Evolutionary conservation across 2,329 filamentous ascomycete species (phyloP), one percentile per base, ranked within the genome.

Genomic region (Nectriaceae sp.): DNA sequence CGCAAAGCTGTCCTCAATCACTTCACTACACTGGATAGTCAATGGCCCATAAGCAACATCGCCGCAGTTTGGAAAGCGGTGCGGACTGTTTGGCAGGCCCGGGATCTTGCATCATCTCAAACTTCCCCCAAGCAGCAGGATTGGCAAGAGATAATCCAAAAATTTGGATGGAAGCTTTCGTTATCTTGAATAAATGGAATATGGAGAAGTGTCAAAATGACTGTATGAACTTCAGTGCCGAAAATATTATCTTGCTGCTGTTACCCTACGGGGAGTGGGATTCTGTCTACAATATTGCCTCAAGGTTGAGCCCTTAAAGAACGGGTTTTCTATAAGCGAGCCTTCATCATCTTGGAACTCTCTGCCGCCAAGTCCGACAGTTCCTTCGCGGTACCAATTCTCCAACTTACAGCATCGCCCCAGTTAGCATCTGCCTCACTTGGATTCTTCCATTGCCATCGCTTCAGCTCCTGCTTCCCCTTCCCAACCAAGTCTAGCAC

Each of bases 371-470:
- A 35, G 35, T 46, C 50, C 3, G 19, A 21, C 19, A 50, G 3
- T 16, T 52, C 50, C 19, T 39, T 46, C 11, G 42, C 19, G 4
- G 47, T 43, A n/a, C 49, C 49, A 13, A 50, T 38, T 41, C 49
- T 18, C 46, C 46, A 49, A 33, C 39, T 52, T 11, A 49, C 49
- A n/a, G 40, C 46, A 29, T 26, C 31, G 13, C 46, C 49, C 49
- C 49, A 52, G 20, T 24, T 22, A 13, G 49, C 21, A 11, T 36
- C 16, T 11, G 31, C 21, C 3, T 36, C 10, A 29, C 37, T 31
- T 3, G 40, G 33, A 40, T 65, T 59, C 65, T 79, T 80, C 79
- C 79, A 83, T 26, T 66, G 64, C 79, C 80, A 83, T 16, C 77
- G 63, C 8, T 59, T 48, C n/a, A 72, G 60, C 3, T 56, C 58